These are phyloP conservation scores for Kwoniella shandongensis DNA, from an alignment of 768 basidiomycete species.

Conservation along the genomic window DNA sequence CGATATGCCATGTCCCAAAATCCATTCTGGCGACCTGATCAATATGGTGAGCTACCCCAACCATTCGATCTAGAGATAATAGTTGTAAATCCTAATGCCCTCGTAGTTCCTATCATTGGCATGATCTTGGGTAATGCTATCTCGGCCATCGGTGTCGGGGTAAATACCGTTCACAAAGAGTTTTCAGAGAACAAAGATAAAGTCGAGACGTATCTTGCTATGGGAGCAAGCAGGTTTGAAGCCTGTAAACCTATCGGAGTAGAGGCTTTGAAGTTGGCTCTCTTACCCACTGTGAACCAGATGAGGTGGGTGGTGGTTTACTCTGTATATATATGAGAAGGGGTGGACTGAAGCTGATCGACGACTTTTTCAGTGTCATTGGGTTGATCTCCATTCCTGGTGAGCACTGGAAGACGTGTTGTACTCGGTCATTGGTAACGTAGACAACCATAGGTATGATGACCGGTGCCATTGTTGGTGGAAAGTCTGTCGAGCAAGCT, in stretches of 20 bases:
- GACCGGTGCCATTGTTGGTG: conserved; percentile 87
- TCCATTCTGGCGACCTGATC: conserved; percentile 81
- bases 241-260: conserved; percentile 76
- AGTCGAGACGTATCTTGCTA: conserved; percentile 79
- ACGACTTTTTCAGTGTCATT: conserved; percentile 41
- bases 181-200: conserved; percentile 79
- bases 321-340: background rate
- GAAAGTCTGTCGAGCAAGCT: conserved; percentile 78
- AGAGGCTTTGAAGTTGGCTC: conserved; percentile 73
- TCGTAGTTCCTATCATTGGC: conserved; percentile 81
- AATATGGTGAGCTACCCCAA: conserved; percentile 64
- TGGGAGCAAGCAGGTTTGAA: conserved; percentile 79
- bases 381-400: conserved; percentile 55
- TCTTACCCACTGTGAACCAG: conserved; percentile 78
- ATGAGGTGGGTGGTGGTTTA: conserved; percentile 61
- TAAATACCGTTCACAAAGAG: conserved; percentile 69
- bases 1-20: conserved; percentile 71
- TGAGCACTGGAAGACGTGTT: conserved; percentile 5
- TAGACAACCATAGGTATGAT: conserved; percentile 66
- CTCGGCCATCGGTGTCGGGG: conserved; percentile 69
- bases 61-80: too few relatives aligned
- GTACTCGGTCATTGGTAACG: background rate
- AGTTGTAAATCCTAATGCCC: too few relatives aligned
- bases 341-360: background rate
- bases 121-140: conserved; percentile 84